A percentile compares a stretch with the other conserved stretches of the same genome.
phyloP scores from a whole-genome alignment of 2,329 filamentous ascomycete genomes.

The Fusarium armeniacum region DNA sequence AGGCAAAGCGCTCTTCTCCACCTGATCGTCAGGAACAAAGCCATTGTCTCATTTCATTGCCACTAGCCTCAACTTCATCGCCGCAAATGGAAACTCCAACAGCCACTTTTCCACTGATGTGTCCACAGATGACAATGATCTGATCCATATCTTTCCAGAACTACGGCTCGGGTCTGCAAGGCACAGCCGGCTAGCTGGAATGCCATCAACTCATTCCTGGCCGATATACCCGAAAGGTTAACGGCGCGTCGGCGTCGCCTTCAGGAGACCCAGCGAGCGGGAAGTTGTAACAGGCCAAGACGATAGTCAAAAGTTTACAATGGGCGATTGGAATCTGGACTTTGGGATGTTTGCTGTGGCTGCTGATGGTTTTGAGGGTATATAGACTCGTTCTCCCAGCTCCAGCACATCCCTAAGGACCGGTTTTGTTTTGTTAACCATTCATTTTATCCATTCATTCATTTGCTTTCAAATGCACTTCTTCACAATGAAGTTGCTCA shows the following conservation, averaged over 20 bases:
- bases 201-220: constrained; percentile 15
- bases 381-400: constrained; percentile 12
- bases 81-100: constrained; percentile 29
- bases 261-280: background rate
- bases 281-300: background rate
- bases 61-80: background rate
- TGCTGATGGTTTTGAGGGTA: constrained; percentile 8
- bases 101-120: constrained; percentile 11
- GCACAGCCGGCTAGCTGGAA: constrained; percentile 20
- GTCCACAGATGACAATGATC: background rate
- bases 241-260: constrained; percentile 14
- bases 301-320: background rate
- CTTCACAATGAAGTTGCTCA: constrained; percentile 46
- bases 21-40: constrained; percentile 26
- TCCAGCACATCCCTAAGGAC: background rate
- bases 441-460: constrained; percentile 20
- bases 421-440: background rate
- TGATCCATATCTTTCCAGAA: background rate
- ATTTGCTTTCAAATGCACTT: constrained; percentile 9
- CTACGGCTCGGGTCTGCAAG: background rate
- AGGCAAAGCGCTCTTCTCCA: constrained; percentile 1
- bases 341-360: background rate
- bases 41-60: constrained; percentile 28
- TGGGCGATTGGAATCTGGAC: background rate
- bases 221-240: constrained; percentile 28